phyloP scores from a whole-genome alignment of 305 asterid genomes.

The Monarda citriodora region DNA sequence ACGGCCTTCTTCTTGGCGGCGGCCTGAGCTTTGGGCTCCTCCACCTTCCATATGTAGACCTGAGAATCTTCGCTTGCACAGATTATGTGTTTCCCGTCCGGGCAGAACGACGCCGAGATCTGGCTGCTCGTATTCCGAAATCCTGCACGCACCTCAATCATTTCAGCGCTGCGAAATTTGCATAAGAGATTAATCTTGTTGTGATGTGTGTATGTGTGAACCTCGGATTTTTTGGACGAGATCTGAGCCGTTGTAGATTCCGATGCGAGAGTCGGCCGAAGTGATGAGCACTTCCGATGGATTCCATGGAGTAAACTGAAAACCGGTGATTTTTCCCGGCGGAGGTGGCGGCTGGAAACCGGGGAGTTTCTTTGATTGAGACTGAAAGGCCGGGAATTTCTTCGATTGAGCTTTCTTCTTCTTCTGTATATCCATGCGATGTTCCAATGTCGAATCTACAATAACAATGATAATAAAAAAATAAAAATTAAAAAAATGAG shows the following conservation, averaged over 20 bases:
- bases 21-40: slow-evolving; percentile 37
- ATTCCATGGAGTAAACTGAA: slow-evolving; percentile 73
- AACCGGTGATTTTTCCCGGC: slow-evolving; percentile 58
- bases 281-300: slow-evolving; percentile 67
- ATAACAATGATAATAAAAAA: background rate
- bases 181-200: no score
- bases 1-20: slow-evolving; percentile 38
- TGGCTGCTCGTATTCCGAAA: slow-evolving; percentile 77
- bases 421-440: slow-evolving; percentile 31
- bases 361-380: slow-evolving; percentile 30
- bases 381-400: slow-evolving; percentile 27
- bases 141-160: slow-evolving; percentile 33
- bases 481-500: background rate
- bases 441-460: slow-evolving; percentile 62
- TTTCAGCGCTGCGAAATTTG: no score
- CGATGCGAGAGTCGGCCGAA: slow-evolving; percentile 76
- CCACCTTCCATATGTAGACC: slow-evolving; percentile 74
- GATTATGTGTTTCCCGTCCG: slow-evolving; percentile 64
- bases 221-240: slow-evolving; percentile 70
- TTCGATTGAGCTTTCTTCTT: slow-evolving; percentile 34
- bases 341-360: slow-evolving; percentile 30
- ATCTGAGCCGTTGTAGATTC: slow-evolving; percentile 59
- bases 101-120: slow-evolving; percentile 63
- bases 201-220: background rate
- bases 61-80: slow-evolving; percentile 87